Conservation (phyloP, 164 flowering plant species). For the Berberis thunbergii region DNA sequence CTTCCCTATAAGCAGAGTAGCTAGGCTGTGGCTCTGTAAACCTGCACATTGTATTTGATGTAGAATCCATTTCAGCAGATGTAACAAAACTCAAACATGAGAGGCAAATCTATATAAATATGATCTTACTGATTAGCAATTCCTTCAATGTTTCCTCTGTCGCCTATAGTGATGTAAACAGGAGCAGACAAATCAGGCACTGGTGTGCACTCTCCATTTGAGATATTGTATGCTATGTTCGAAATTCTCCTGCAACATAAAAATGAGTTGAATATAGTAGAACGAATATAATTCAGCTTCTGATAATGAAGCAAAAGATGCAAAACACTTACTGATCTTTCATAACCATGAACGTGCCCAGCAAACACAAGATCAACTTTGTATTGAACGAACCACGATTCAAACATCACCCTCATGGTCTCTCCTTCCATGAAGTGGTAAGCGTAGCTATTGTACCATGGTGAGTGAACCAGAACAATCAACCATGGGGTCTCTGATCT, state of each 20-base stretch:
- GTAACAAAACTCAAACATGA: not conserved
- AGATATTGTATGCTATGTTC: conserved; percentile 31
- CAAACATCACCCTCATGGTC: conserved; percentile 50
- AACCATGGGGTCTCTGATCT: conserved; percentile 42
- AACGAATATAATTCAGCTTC: too few relatives aligned
- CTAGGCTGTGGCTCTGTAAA: conserved; percentile 45
- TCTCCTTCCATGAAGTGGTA: conserved; percentile 64
- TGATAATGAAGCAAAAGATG: not conserved
- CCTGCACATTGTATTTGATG: conserved; percentile 14
- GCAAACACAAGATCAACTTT: conserved; percentile 53
- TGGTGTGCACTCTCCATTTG: conserved; percentile 30
- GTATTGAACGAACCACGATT: conserved; percentile 45
- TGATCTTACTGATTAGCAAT: conserved; percentile 25
- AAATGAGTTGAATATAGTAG: too few relatives aligned
- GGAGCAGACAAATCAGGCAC: conserved; percentile 33
- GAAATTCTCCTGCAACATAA: conserved; percentile 29
- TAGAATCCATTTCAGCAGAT: not conserved
- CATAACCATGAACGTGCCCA: conserved; percentile 60
- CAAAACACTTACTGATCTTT: conserved; percentile 36
- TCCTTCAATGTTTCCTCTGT: conserved; percentile 51
- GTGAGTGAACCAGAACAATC: conserved; percentile 36
- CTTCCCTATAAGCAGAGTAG: conserved; percentile 49
- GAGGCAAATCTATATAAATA: not conserved
- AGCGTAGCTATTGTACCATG: conserved; percentile 38
- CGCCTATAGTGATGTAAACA: conserved; percentile 39